These are phyloP conservation scores for Lichtheimia ramosa DNA, from an alignment of 371 early-diverging fungal species.

Conservation along the genomic window DNA sequence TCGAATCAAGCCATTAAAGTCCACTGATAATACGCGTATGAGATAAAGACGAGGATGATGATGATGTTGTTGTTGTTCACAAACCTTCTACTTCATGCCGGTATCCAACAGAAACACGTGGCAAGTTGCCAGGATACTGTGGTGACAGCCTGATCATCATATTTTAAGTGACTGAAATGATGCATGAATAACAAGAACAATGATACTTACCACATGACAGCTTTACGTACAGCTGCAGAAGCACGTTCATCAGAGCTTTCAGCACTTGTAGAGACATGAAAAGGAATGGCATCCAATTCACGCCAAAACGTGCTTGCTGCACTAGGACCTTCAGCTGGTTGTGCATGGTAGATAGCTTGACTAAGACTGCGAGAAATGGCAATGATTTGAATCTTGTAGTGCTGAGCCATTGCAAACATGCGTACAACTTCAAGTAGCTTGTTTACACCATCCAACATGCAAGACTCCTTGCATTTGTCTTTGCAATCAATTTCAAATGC, in stretches of 20 bases:
- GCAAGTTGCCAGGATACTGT: slow-evolving; percentile 71
- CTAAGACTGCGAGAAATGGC: slow-evolving; percentile 38
- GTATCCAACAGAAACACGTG: slow-evolving; percentile 67
- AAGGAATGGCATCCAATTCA: slow-evolving; percentile 75
- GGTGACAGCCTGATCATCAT: slow-evolving; percentile 55
- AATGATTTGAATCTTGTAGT: slow-evolving; percentile 57
- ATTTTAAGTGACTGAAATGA: background rate
- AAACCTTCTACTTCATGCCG: slow-evolving; percentile 70
- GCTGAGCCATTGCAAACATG: slow-evolving; percentile 44
- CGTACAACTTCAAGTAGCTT: slow-evolving; percentile 42
- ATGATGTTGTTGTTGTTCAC: background rate
- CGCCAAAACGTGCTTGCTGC: slow-evolving; percentile 69
- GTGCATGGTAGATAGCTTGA: slow-evolving; percentile 13
- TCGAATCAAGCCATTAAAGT: slow-evolving; percentile 64
- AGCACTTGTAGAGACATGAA: slow-evolving; percentile 60
- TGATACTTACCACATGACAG: slow-evolving; percentile 56
- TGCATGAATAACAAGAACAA: background rate
- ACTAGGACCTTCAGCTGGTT: slow-evolving; percentile 27
- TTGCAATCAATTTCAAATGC: slow-evolving; percentile 16
- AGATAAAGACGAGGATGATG: background rate
- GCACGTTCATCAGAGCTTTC: slow-evolving; percentile 69
- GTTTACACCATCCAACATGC: slow-evolving; percentile 28
- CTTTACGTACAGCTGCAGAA: slow-evolving; percentile 70
- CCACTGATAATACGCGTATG: slow-evolving; percentile 41
- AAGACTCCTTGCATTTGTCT: slow-evolving; percentile 15